Evolutionary conservation across 129 eudicot genomes (phyloP).

Genomic region (Escallonia rubra): DNA sequence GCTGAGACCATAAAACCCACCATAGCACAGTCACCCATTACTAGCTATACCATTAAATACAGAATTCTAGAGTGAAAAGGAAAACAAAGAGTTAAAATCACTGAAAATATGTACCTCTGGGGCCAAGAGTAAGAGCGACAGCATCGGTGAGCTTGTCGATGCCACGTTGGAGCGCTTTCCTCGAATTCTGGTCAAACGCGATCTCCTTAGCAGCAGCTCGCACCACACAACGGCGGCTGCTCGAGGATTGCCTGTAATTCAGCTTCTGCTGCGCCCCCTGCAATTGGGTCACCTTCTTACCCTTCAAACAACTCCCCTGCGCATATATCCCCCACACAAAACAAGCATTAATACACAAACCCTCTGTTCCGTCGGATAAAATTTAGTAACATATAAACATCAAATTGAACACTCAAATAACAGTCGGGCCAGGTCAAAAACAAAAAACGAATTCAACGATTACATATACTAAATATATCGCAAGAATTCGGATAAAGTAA

Average conservation of each 20-base stretch:
- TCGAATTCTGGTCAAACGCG: conserved; percentile 61
- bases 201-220: conserved; percentile 71
- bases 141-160: conserved; percentile 74
- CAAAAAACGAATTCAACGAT: background rate
- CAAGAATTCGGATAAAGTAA: background rate
- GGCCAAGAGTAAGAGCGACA: conserved; percentile 78
- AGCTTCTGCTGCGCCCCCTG: conserved; percentile 29
- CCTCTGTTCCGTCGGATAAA: too few species aligned
- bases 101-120: conserved; percentile 43
- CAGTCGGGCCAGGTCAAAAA: background rate
- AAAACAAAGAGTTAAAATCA: background rate
- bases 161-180: conserved; percentile 73
- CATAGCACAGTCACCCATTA: background rate
- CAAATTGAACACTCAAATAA: background rate
- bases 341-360: too few species aligned
- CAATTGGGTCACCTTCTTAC: conserved; percentile 29
- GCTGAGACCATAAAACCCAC: background rate
- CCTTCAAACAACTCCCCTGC: conserved; percentile 19
- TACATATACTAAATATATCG: too few species aligned
- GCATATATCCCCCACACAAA: background rate
- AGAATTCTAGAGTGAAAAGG: background rate
- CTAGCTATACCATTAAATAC: background rate
- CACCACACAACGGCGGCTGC: conserved; percentile 44
- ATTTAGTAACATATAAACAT: too few species aligned
- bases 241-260: conserved; percentile 4